Conservation (phyloP, 345 rosid species). For the Dovyalis caffra region DNA sequence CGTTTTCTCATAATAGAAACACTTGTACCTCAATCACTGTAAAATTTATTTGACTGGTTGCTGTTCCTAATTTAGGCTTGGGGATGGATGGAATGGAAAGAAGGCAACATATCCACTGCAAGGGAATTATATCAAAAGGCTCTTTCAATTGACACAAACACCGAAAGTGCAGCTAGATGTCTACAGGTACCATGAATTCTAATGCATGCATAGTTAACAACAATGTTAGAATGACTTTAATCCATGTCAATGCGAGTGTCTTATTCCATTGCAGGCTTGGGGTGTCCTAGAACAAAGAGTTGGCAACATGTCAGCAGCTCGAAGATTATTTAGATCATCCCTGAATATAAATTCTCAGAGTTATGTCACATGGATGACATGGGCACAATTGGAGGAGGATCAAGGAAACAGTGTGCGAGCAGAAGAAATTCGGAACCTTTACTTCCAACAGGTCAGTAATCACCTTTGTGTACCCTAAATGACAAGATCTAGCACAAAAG, state of each 20-base stretch:
- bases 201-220: background rate
- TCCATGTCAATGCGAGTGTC: background rate
- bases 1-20: too few species aligned
- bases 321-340: conserved; percentile 87
- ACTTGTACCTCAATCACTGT: background rate
- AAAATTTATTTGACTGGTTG: conserved; percentile 9
- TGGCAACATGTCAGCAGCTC: conserved; percentile 81
- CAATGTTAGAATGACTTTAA: background rate
- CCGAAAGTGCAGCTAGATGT: conserved; percentile 87
- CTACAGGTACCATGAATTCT: conserved; percentile 55
- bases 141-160: conserved; percentile 66
- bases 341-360: conserved; percentile 81
- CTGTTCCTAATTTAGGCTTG: conserved; percentile 62
- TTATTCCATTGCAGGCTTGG: conserved; percentile 63
- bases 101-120: conserved; percentile 78
- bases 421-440: conserved; percentile 89
- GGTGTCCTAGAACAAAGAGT: conserved; percentile 92
- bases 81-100: conserved; percentile 99
- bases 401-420: conserved; percentile 91
- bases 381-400: conserved; percentile 94
- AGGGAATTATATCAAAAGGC: conserved; percentile 79
- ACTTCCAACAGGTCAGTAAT: conserved; percentile 84
- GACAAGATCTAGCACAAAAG: too few species aligned
- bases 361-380: conserved; percentile 96
- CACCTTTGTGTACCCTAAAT: too few species aligned